Evolutionary conservation across 495 filamentous ascomycete genomes (phyloP).

Genomic region (Pseudoneurospora amorphoporcata): DNA sequence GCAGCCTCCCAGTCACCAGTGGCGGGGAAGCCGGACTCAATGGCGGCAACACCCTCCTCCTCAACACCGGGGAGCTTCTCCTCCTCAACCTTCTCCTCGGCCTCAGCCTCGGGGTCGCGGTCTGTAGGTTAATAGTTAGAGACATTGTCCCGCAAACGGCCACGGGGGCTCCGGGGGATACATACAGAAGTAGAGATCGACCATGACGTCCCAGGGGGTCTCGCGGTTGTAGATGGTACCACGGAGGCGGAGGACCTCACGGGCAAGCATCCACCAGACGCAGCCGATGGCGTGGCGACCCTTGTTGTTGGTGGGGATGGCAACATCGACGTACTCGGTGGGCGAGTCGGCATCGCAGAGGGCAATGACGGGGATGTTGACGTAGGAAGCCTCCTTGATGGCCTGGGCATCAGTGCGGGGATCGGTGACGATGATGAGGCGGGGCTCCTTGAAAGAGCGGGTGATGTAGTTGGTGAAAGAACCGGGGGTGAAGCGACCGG

Average conservation of each 20-base stretch:
- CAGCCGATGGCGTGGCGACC: constrained; percentile 96
- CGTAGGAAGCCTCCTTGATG: constrained; percentile 99
- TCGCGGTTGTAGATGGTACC: constrained; percentile 91
- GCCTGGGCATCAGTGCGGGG: constrained; percentile 98
- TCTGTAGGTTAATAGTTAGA: constrained; percentile 35
- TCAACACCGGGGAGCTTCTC: constrained; percentile 67
- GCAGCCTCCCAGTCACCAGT: constrained; percentile 63
- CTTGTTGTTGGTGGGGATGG: constrained; percentile 99
- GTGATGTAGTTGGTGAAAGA: constrained; percentile 99
- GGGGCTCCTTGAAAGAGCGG: constrained; percentile 99
- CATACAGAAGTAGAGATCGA: constrained; percentile 96
- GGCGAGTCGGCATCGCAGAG: constrained; percentile 99
- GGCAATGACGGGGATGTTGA: constrained; percentile 99
- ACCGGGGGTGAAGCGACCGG: constrained; percentile 98
- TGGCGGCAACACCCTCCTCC: constrained; percentile 68
- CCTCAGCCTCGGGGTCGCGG: constrained; percentile 98
- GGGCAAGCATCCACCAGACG: constrained; percentile 98
- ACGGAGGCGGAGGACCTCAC: constrained; percentile 97
- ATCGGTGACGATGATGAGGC: constrained; percentile 98
- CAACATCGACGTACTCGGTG: constrained; percentile 98
- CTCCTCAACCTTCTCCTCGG: constrained; percentile 74
- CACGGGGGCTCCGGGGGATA: constrained; percentile 2
- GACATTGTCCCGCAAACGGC: background rate
- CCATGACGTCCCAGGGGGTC: constrained; percentile 95
- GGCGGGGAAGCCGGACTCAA: constrained; percentile 61